A percentile compares a stretch with the other conserved stretches of the same genome.
Conservation (phyloP, 106 monocot species). For the Phalaenopsis equestris region DNA sequence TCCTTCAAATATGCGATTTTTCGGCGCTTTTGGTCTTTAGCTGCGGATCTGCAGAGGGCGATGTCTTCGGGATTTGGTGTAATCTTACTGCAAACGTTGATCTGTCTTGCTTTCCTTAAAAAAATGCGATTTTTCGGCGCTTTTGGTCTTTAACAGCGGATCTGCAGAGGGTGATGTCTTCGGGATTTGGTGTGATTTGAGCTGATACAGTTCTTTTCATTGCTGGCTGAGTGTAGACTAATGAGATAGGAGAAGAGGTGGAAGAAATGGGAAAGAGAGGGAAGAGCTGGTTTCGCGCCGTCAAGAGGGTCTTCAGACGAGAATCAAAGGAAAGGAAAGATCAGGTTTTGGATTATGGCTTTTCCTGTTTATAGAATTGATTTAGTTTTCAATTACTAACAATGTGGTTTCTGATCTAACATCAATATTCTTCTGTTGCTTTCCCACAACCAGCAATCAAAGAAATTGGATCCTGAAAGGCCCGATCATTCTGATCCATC, state of each 20-base stretch:
- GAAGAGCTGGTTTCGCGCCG: conserved; percentile 73
- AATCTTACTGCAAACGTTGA: no score
- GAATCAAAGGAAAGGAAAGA: conserved; percentile 62
- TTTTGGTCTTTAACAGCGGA: not conserved
- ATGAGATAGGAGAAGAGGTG: not conserved
- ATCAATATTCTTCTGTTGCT: not conserved
- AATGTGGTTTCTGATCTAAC: not conserved
- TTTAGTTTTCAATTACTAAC: not conserved
- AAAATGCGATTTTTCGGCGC: not conserved
- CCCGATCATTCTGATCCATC: not conserved
- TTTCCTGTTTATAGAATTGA: not conserved
- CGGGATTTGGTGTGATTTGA: not conserved
- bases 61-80: not conserved
- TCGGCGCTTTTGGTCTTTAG: not conserved
- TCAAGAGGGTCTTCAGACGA: conserved; percentile 76
- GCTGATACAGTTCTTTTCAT: not conserved
- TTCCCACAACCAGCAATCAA: conserved; percentile 15
- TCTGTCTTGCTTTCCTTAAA: no score
- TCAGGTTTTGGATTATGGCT: conserved; percentile 6
- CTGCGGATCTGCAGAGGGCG: not conserved
- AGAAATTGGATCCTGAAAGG: conserved; percentile 37
- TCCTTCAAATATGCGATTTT: not conserved
- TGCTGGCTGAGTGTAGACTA: not conserved
- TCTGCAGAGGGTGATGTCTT: not conserved
- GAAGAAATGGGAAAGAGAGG: conserved; percentile 62